Conservation (phyloP, 202 grass and related monocot species). For the Cymbopogon flexuosus region DNA sequence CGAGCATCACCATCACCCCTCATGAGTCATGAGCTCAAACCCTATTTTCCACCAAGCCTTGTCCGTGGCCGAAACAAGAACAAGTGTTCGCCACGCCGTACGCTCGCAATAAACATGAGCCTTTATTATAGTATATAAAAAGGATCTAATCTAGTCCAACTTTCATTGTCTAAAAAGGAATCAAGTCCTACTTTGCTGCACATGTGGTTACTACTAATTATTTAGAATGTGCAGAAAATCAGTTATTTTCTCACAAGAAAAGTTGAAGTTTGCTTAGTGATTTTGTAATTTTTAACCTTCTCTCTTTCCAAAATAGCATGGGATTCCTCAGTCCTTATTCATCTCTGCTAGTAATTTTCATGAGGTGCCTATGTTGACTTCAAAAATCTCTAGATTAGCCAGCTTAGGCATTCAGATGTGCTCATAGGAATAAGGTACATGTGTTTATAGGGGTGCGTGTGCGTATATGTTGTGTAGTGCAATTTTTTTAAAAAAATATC, state of each 20-base stretch:
- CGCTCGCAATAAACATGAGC: neutral
- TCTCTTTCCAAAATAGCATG: neutral
- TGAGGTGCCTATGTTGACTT: too few relatives aligned
- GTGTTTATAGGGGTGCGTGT: too few relatives aligned
- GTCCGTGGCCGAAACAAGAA: too few relatives aligned
- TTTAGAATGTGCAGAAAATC: neutral
- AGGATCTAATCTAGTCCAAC: neutral
- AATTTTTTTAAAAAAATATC: too few relatives aligned
- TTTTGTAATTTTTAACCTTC: neutral
- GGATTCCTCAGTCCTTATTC: neutral
- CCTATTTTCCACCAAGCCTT: neutral
- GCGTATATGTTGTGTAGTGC: too few relatives aligned
- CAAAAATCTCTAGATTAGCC: too few relatives aligned
- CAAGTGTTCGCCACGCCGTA: neutral
- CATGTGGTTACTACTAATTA: neutral
- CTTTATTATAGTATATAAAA: neutral
- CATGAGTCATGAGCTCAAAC: neutral
- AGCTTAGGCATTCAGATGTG: too few relatives aligned
- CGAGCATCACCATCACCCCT: neutral
- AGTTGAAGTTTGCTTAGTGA: neutral
- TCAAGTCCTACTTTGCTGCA: neutral
- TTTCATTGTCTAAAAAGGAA: neutral
- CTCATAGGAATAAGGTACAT: too few relatives aligned
- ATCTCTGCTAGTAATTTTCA: neutral
- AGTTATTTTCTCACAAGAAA: neutral